A percentile compares a stretch with the other conserved stretches of the same genome.
These are phyloP conservation scores for Arachis hypogaea DNA, from an alignment of 306 rosid genomes.

Conservation along the genomic window DNA sequence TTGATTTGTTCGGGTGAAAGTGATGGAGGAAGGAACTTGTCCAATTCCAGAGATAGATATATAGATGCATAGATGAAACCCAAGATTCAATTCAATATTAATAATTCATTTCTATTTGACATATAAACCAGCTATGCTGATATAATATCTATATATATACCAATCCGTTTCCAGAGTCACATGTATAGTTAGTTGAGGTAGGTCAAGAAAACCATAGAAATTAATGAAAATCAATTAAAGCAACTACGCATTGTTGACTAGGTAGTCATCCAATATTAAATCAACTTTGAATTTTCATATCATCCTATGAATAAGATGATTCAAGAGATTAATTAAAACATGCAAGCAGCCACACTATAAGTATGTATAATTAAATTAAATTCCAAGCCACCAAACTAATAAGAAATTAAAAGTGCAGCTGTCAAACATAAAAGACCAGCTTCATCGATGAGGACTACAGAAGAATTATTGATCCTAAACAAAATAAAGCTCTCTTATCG, in stretches of 20 bases:
- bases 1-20: conserved; percentile 18
- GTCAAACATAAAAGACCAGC: conserved; percentile 15
- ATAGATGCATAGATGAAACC: conserved; percentile 2
- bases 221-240: conserved; percentile 15
- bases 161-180: too few relatives aligned
- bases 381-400: conserved; percentile 28
- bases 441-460: neutral
- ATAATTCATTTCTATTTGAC: neutral
- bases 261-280: conserved; percentile 21
- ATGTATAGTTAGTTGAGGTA: conserved; percentile 26
- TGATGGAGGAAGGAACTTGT: neutral
- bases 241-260: neutral
- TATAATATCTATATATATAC: too few relatives aligned
- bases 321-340: neutral
- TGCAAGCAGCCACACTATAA: conserved; percentile 11
- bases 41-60: neutral
- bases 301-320: conserved; percentile 18
- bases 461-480: conserved; percentile 36
- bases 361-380: neutral
- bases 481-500: neutral
- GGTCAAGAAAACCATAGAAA: neutral
- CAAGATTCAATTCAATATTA: conserved; percentile 23
- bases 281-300: conserved; percentile 13
- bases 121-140: neutral
- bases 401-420: conserved; percentile 18